These are phyloP conservation scores for Solanum paucissectum DNA, from an alignment of 257 asterid genomes.

Conservation along the genomic window DNA sequence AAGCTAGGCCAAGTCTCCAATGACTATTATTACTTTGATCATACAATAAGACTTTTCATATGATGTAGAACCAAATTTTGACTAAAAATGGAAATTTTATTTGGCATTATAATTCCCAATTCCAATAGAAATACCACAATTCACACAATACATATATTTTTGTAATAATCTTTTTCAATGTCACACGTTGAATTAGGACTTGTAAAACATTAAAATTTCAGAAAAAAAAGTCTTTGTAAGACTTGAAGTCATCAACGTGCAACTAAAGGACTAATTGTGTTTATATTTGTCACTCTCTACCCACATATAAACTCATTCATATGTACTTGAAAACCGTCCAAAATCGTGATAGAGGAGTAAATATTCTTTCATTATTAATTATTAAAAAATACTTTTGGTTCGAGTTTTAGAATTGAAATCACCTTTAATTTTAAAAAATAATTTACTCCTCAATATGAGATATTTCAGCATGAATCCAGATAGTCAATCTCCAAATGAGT, in stretches of 20 bases:
- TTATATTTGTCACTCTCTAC: neutral
- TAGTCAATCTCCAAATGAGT: neutral
- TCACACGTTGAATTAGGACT: neutral
- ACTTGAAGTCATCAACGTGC: neutral
- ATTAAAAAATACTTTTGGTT: neutral
- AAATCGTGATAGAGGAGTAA: rapidly evolving
- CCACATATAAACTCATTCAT: neutral
- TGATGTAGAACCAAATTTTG: neutral
- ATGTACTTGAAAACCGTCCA: neutral
- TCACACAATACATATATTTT: neutral
- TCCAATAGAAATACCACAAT: neutral
- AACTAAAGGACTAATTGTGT: neutral
- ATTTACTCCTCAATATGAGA: neutral
- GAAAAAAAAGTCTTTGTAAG: neutral
- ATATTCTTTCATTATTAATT: neutral
- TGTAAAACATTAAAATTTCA: neutral
- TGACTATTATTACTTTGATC: neutral
- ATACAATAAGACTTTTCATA: neutral
- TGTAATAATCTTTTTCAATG: neutral
- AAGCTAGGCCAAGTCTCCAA: neutral
- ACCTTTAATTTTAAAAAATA: neutral
- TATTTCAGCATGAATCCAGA: neutral
- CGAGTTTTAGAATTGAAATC: neutral
- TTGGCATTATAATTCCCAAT: neutral
- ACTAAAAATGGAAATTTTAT: neutral